Percentiles rank a stretch among this genome's conserved stretches.
These are phyloP conservation scores for Leucosporidium scottii DNA, from an alignment of 768 basidiomycete genomes.

Conservation along the genomic window DNA sequence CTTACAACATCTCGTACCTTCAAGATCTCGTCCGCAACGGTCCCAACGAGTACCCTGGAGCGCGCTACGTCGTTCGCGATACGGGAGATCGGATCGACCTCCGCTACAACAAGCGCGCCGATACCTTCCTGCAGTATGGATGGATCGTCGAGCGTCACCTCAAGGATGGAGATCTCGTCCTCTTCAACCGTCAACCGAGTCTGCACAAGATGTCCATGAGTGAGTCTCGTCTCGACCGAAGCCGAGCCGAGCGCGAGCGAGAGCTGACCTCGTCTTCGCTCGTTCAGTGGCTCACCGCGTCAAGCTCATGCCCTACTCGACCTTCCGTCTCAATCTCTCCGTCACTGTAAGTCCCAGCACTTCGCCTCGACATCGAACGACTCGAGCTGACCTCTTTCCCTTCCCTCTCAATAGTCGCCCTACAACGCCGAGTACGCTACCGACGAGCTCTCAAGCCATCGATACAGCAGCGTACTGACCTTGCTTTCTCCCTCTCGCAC, in stretches of 20 bases:
- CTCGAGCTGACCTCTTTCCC: constrained; percentile 25
- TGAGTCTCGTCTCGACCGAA: constrained; percentile 10
- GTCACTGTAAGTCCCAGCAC: constrained; percentile 58
- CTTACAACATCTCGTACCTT: constrained; percentile 89
- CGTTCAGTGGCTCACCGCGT: constrained; percentile 84
- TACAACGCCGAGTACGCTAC: constrained; percentile 75
- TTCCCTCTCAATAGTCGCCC: constrained; percentile 62
- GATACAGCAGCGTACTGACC: not conserved
- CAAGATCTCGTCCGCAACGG: constrained; percentile 94
- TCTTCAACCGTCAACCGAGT: constrained; percentile 97
- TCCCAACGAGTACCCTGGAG: constrained; percentile 89
- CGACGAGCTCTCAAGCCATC: not conserved
- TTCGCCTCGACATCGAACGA: not conserved
- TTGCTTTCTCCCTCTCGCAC: not conserved
- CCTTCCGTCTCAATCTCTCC: constrained; percentile 94
- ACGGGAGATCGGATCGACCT: constrained; percentile 95
- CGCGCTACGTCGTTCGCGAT: constrained; percentile 91
- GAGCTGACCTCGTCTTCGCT: not conserved
- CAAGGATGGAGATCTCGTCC: constrained; percentile 95
- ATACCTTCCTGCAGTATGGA: constrained; percentile 91
- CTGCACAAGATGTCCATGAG: constrained; percentile 99
- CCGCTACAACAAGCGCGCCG: constrained; percentile 90
- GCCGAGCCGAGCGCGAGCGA: not conserved
- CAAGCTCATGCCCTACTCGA: constrained; percentile 95
- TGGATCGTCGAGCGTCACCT: constrained; percentile 98